These are phyloP conservation scores for Davidsoniella neocaledoniae DNA, from an alignment of 2,329 filamentous ascomycete genomes.

Conservation along the genomic window DNA sequence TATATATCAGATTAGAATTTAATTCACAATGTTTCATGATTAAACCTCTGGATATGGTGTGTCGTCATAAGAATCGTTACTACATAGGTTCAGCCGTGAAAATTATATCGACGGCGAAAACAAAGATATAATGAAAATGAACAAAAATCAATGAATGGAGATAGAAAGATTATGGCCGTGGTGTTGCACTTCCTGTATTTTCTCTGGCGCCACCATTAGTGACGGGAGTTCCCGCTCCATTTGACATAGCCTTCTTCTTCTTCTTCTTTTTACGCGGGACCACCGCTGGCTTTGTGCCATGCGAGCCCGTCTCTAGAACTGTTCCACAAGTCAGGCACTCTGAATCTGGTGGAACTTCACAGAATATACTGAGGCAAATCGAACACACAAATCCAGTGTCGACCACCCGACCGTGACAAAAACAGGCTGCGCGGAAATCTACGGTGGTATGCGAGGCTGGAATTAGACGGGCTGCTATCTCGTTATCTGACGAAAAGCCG, in stretches of 20 bases:
- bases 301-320: slow-evolving; percentile 55
- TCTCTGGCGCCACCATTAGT: slow-evolving; percentile 28
- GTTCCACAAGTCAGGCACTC: slow-evolving; percentile 75
- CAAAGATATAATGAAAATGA: background rate
- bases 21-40: too few species aligned
- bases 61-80: too few species aligned
- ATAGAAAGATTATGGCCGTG: slow-evolving; percentile 22
- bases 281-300: slow-evolving; percentile 62
- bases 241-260: slow-evolving; percentile 47
- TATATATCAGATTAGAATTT: background rate
- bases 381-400: slow-evolving; percentile 92
- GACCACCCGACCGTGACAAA: slow-evolving; percentile 83
- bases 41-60: too few species aligned
- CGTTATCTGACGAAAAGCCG: slow-evolving; percentile 57
- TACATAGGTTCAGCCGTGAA: background rate
- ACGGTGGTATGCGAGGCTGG: slow-evolving; percentile 70
- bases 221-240: slow-evolving; percentile 8
- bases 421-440: slow-evolving; percentile 95
- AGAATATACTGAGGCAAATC: slow-evolving; percentile 91
- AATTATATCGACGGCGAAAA: background rate
- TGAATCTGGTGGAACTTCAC: slow-evolving; percentile 42
- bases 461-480: slow-evolving; percentile 45
- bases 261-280: slow-evolving; percentile 57
- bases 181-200: slow-evolving; percentile 44
- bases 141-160: background rate